These are phyloP conservation scores for Phyllosticta citrichinensis DNA, from an alignment of 2,329 filamentous ascomycete genomes.

Conservation along the genomic window DNA sequence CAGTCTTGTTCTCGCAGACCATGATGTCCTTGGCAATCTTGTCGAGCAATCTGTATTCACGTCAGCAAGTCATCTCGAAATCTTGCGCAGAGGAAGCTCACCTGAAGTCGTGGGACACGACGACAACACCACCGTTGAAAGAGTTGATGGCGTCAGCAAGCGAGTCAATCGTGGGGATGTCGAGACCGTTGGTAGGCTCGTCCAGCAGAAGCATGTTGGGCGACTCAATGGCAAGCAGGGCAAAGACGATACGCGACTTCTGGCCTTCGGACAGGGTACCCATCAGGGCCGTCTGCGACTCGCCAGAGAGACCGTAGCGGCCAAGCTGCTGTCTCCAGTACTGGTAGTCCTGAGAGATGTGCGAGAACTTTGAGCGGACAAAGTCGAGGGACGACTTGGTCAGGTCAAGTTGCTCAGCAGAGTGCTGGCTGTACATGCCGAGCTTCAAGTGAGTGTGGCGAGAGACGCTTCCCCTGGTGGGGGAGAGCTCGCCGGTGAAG, in stretches of 20 bases:
- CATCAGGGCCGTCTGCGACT: constrained; percentile 93
- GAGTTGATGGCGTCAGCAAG: constrained; percentile 96
- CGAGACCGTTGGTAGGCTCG: constrained; percentile 98
- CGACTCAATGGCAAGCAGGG: constrained; percentile 83
- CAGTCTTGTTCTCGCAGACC: constrained; percentile 96
- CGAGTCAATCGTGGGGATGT: constrained; percentile 97
- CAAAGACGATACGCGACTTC: constrained; percentile 97
- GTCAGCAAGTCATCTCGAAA: constrained; percentile 23
- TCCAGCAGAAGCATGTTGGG: constrained; percentile 98
- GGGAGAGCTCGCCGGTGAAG: constrained; percentile 90
- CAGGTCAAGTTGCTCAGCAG: constrained; percentile 92
- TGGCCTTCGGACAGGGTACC: constrained; percentile 96
- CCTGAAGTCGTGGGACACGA: constrained; percentile 98
- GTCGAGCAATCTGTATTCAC: constrained; percentile 71
- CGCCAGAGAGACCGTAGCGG: constrained; percentile 84
- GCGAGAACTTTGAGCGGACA: constrained; percentile 85
- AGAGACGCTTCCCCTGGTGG: constrained; percentile 70
- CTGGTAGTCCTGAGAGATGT: constrained; percentile 93
- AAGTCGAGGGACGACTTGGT: constrained; percentile 98
- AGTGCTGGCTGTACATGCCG: constrained; percentile 97
- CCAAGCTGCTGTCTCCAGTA: constrained; percentile 99
- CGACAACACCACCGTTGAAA: constrained; percentile 91
- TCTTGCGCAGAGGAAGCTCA: constrained; percentile 37
- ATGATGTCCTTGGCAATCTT: constrained; percentile 99
- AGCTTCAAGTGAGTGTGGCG: constrained; percentile 98